Conservation (phyloP, 306 rosid species). For the Sechiopsis laciniata region DNA sequence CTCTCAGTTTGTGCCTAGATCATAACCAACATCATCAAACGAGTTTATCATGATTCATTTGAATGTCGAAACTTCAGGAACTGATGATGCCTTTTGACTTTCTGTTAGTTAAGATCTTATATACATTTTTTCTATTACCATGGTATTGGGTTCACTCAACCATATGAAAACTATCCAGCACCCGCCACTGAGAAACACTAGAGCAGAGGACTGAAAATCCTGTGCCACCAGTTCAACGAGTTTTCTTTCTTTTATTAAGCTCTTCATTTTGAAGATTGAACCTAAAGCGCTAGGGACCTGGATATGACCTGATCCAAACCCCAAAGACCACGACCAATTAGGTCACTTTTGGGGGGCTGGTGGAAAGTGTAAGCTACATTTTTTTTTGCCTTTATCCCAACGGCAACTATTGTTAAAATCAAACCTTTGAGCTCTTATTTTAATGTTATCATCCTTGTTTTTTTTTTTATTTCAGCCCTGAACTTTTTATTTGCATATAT, state of each 20-base stretch:
- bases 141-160: background rate
- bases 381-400: background rate
- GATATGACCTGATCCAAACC: background rate
- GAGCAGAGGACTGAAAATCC: too few species aligned
- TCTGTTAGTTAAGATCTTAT: background rate
- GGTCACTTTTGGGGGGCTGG: background rate
- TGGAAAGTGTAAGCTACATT: slow-evolving; percentile 1
- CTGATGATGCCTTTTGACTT: background rate
- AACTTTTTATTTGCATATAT: background rate
- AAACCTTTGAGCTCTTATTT: background rate
- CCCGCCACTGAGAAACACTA: background rate
- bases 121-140: background rate
- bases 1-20: slow-evolving; percentile 3
- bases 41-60: background rate
- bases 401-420: background rate
- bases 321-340: background rate
- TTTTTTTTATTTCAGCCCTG: background rate
- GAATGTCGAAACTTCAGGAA: background rate
- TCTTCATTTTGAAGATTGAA: background rate
- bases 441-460: background rate
- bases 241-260: background rate
- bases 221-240: too few species aligned
- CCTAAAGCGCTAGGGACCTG: background rate
- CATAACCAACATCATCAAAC: background rate
- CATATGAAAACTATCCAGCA: background rate